These are phyloP conservation scores for Biscutella laevigata DNA, from an alignment of 441 rosid species.

Conservation along the genomic window DNA sequence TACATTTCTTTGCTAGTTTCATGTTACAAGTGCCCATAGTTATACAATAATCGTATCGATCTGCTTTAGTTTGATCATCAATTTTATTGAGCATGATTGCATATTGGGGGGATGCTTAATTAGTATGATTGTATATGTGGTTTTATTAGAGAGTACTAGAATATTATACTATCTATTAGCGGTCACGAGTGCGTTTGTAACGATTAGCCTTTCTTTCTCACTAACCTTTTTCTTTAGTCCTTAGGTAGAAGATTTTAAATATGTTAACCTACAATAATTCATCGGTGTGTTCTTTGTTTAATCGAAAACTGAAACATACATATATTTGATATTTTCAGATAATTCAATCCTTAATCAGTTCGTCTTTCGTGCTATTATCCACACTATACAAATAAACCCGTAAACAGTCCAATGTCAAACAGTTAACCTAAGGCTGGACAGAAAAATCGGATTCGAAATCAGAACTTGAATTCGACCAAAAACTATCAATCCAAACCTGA, in stretches of 20 bases:
- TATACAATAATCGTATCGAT: neutral
- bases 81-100: neutral
- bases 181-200: slow-evolving; percentile 11
- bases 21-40: neutral
- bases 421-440: too few relatives aligned
- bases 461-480: too few relatives aligned
- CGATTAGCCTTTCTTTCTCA: neutral
- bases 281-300: neutral
- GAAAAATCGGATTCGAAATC: too few relatives aligned
- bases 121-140: too few relatives aligned
- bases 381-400: too few relatives aligned
- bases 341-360: too few relatives aligned
- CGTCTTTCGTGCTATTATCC: too few relatives aligned
- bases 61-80: too few relatives aligned
- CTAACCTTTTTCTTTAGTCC: neutral
- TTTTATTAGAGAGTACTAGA: neutral
- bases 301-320: neutral
- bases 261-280: neutral
- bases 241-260: neutral
- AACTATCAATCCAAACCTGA: too few relatives aligned
- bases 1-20: neutral
- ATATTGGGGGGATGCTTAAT: slow-evolving; percentile 9
- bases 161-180: neutral
- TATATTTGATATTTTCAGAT: too few relatives aligned
- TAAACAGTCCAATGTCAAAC: too few relatives aligned